Conservation (phyloP, 805 yeast species). For the Wickerhamiella brachini region DNA sequence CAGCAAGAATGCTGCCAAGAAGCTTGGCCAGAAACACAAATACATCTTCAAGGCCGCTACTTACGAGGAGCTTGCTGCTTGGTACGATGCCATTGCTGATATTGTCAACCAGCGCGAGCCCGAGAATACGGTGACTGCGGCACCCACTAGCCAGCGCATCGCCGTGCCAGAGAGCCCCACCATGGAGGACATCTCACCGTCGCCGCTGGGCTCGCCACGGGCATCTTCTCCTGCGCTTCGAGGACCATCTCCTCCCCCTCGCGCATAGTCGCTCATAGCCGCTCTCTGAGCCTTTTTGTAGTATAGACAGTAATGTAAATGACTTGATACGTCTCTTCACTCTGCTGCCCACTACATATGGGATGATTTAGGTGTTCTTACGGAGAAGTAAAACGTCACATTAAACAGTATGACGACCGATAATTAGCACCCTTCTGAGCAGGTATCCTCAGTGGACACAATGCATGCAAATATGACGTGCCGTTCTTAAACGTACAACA, state of each 20-base stretch:
- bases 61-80: conserved; percentile 31
- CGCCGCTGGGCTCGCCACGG: background rate
- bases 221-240: background rate
- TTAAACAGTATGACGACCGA: too few species aligned
- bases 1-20: conserved; percentile 29
- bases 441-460: too few species aligned
- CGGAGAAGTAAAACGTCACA: too few species aligned
- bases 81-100: conserved; percentile 30
- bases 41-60: conserved; percentile 32
- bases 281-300: background rate
- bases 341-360: too few species aligned
- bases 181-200: background rate
- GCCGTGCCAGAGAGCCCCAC: background rate
- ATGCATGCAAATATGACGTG: too few species aligned
- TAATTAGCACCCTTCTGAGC: too few species aligned
- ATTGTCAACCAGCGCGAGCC: background rate
- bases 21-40: conserved; percentile 22
- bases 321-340: too few species aligned
- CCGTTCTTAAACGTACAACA: too few species aligned
- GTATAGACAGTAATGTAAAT: background rate
- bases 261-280: background rate
- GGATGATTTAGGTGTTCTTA: too few species aligned
- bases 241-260: background rate
- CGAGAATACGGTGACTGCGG: background rate
- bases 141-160: too few species aligned